Percentiles rank a stretch among this genome's conserved stretches.
Conservation (phyloP, 805 yeast species). For the Yamadazyma endophytica region DNA sequence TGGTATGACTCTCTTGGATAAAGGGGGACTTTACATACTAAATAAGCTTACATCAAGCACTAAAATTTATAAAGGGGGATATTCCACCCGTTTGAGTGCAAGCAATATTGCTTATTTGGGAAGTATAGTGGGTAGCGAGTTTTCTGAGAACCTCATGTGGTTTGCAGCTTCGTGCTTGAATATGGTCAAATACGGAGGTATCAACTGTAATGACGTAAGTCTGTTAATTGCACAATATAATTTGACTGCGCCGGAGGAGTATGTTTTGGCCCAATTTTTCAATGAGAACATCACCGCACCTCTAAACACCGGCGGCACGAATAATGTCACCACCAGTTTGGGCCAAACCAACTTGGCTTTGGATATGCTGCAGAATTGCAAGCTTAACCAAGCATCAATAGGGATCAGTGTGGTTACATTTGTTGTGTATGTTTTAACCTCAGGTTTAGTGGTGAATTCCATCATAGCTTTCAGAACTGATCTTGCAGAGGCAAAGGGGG, state of each 20-base stretch:
- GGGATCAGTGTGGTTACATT: constrained; percentile 2
- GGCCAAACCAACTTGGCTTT: constrained; percentile 2
- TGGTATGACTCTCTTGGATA: constrained; percentile 2
- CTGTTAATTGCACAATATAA: constrained; percentile 7
- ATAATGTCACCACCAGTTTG: not conserved
- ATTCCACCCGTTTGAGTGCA: constrained; percentile 3
- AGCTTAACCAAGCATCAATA: constrained; percentile 3
- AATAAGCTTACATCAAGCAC: no score
- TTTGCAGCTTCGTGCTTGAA: constrained; percentile 7
- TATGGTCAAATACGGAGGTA: constrained; percentile 6
- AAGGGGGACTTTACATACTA: constrained; percentile 1
- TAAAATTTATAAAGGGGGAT: not conserved
- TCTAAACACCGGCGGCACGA: not conserved
- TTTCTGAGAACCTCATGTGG: constrained; percentile 8
- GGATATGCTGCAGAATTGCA: constrained; percentile 2
- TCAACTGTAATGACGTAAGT: constrained; percentile 6
- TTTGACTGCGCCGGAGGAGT: constrained; percentile 2
- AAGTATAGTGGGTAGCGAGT: constrained; percentile 6
- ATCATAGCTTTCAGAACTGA: constrained; percentile 1
- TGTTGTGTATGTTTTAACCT: constrained; percentile 4
- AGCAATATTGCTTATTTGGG: constrained; percentile 6
- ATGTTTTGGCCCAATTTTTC: constrained; percentile 1
- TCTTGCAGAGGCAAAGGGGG: not conserved
- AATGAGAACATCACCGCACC: not conserved
- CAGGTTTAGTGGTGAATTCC: constrained; percentile 2